A percentile compares a stretch with the other conserved stretches of the same genome.
phyloP scores from a whole-genome alignment of 1,284 basidiomycete genomes.

The Anthracocystis setariae region DNA sequence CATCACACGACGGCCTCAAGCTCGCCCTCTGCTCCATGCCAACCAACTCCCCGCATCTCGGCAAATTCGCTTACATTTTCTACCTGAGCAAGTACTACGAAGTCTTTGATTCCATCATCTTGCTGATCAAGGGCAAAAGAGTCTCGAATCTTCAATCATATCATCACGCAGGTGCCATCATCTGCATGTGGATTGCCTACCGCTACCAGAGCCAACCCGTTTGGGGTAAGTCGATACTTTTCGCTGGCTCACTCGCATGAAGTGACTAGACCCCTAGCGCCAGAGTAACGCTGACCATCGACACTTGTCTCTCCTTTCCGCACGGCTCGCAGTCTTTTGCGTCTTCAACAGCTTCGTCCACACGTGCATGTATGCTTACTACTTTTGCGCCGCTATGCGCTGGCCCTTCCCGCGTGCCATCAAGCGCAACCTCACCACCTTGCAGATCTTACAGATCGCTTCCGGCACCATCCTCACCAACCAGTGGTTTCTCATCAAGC shows the following conservation, averaged over 20 bases:
- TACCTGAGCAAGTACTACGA: conserved; percentile 66
- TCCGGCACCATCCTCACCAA: conserved; percentile 59
- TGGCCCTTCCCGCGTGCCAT: conserved; percentile 57
- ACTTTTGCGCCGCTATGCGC: conserved; percentile 56
- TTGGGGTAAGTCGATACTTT: conserved; percentile 58
- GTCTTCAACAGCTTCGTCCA: conserved; percentile 64
- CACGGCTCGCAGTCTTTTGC: conserved; percentile 46
- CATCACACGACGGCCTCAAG: conserved; percentile 57
- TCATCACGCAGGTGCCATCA: conserved; percentile 65
- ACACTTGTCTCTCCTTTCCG: neutral
- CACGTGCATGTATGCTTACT: conserved; percentile 61
- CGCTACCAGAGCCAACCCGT: conserved; percentile 60
- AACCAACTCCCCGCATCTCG: conserved; percentile 58
- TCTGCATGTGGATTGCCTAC: conserved; percentile 67
- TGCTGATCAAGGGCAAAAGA: conserved; percentile 67
- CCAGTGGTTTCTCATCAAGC: conserved; percentile 49
- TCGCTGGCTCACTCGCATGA: too few relatives aligned
- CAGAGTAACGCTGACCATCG: conserved; percentile 1
- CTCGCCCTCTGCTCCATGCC: conserved; percentile 67
- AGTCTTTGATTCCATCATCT: conserved; percentile 65
- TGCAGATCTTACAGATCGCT: conserved; percentile 61
- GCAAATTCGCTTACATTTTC: conserved; percentile 64
- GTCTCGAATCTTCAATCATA: conserved; percentile 65
- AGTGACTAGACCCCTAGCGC: too few relatives aligned
- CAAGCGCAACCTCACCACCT: conserved; percentile 61